Conservation (phyloP, 306 rosid genomes). For the Canavalia ensiformis region DNA sequence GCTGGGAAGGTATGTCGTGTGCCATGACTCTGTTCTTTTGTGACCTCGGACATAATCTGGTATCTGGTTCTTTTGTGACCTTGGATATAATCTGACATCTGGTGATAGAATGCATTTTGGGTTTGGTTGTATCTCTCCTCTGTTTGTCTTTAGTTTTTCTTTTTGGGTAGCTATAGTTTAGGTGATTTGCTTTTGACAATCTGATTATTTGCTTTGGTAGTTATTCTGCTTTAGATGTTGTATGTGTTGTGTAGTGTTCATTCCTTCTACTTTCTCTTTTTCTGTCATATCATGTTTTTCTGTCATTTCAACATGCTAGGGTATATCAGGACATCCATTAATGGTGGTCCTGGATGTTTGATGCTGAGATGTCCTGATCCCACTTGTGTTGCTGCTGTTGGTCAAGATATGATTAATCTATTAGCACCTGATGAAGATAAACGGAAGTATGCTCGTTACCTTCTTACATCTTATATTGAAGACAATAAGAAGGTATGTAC, state of each 20-base stretch:
- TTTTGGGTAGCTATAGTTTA: neutral
- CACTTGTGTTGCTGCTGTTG: constrained; percentile 81
- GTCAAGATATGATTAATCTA: constrained; percentile 76
- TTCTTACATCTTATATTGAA: constrained; percentile 88
- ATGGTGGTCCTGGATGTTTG: constrained; percentile 95
- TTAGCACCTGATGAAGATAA: constrained; percentile 70
- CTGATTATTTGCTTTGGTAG: too few relatives aligned
- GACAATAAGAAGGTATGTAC: constrained; percentile 85
- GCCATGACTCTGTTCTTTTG: constrained; percentile 32
- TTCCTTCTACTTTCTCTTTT: neutral
- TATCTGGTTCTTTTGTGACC: constrained; percentile 24
- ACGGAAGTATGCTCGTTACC: constrained; percentile 79
- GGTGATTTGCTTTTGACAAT: neutral
- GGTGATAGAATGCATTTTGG: constrained; percentile 39
- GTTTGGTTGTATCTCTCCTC: neutral
- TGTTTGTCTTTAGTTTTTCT: neutral
- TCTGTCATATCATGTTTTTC: constrained; percentile 17
- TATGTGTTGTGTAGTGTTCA: neutral
- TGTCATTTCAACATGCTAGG: constrained; percentile 51
- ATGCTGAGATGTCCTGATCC: constrained; percentile 96
- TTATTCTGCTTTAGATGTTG: constrained; percentile 1
- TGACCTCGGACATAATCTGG: constrained; percentile 9
- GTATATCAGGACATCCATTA: constrained; percentile 83
- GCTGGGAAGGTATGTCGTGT: constrained; percentile 69
- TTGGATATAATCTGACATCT: constrained; percentile 1